phyloP scores from a whole-genome alignment of 208 protist species.

The Pavlovales sp. region DNA sequence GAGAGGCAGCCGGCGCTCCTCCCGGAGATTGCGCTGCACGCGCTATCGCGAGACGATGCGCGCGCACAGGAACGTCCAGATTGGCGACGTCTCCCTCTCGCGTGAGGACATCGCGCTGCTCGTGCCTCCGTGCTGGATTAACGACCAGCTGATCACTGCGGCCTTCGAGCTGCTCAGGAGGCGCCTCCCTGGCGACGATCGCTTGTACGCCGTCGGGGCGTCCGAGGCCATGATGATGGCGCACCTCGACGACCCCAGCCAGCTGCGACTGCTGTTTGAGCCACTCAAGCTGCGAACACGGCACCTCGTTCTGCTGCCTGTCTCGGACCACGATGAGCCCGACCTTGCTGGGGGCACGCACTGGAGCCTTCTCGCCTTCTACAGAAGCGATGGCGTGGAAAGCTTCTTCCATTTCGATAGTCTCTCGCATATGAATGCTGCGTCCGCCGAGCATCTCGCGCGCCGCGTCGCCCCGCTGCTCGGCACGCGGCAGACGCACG shows the following conservation, averaged over 20 bases:
- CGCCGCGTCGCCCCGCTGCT: not conserved
- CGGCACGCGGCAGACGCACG: too few species aligned
- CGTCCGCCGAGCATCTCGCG: not conserved
- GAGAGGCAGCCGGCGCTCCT: too few species aligned
- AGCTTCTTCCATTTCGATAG: not conserved
- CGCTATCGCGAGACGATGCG: too few species aligned
- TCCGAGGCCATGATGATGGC: not conserved
- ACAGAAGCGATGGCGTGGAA: not conserved
- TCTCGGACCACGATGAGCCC: not conserved
- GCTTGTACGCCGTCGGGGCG: not conserved
- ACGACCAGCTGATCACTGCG: not conserved
- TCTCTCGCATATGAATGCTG: not conserved
- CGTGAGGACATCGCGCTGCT: not conserved
- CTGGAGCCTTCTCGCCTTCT: not conserved
- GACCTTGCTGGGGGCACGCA: not conserved
- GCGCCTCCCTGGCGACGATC: not conserved
- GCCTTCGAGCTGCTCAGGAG: not conserved
- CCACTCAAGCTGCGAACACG: not conserved
- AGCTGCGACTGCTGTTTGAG: not conserved
- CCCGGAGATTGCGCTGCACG: too few species aligned
- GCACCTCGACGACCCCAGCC: not conserved
- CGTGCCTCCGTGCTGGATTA: not conserved
- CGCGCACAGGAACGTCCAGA: not conserved
- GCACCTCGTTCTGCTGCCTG: not conserved
- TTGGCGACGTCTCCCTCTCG: not conserved